Conservation (phyloP, 2,329 filamentous ascomycete species). For the Raffaelea albimanens region DNA sequence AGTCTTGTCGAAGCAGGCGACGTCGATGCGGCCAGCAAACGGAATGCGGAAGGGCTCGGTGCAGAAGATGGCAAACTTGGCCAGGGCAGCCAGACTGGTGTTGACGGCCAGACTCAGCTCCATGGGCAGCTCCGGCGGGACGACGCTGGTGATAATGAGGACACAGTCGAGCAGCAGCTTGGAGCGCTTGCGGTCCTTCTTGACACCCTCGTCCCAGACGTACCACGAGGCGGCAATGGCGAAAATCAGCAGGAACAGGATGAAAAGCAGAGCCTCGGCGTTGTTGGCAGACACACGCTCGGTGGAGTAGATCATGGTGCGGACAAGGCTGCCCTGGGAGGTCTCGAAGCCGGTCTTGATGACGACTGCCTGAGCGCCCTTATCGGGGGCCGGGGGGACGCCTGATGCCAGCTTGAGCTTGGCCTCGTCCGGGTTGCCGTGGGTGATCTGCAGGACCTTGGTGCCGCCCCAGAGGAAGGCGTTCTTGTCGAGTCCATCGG, state of each 20-base stretch:
- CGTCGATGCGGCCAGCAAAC: conserved; percentile 86
- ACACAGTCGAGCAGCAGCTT: conserved; percentile 97
- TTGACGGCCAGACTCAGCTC: conserved; percentile 96
- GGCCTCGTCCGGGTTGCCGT: conserved; percentile 70
- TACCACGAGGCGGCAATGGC: conserved; percentile 98
- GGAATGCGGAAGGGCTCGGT: conserved; percentile 98
- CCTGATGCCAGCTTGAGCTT: conserved; percentile 59
- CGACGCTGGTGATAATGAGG: conserved; percentile 94
- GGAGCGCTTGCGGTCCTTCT: conserved; percentile 88
- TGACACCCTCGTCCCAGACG: conserved; percentile 94
- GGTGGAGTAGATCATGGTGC: conserved; percentile 99
- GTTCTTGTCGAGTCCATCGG: conserved; percentile 92
- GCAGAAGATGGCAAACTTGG: conserved; percentile 95
- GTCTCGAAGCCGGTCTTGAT: conserved; percentile 98
- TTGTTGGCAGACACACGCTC: conserved; percentile 99
- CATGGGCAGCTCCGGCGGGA: conserved; percentile 97
- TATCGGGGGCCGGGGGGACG: conserved; percentile 77
- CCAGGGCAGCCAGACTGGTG: conserved; percentile 87
- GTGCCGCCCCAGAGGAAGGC: conserved; percentile 94
- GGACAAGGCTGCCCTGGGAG: conserved; percentile 91
- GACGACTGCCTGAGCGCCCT: conserved; percentile 87
- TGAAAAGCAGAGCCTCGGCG: conserved; percentile 90
- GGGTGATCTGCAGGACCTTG: conserved; percentile 91
- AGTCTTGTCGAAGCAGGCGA: conserved; percentile 98
- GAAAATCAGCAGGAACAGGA: conserved; percentile 91